These are phyloP conservation scores for Backusella australiensis DNA, from an alignment of 192 early-diverging fungal genomes.

Conservation along the genomic window DNA sequence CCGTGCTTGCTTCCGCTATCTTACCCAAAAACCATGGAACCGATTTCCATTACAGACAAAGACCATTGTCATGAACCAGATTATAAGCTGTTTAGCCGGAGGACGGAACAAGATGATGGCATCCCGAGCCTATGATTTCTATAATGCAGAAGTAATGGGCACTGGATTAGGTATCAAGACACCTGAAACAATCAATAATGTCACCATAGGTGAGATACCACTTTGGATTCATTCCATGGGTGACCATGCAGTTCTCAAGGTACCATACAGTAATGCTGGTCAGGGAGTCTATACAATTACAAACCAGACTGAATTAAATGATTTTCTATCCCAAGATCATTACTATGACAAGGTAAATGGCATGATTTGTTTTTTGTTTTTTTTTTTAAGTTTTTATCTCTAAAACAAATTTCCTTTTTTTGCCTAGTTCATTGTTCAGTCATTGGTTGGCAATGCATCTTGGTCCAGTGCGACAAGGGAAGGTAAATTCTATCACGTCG, in stretches of 20 bases:
- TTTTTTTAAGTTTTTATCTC: background rate
- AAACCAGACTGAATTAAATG: conserved; percentile 64
- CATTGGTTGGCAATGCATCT: conserved; percentile 82
- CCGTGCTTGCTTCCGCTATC: conserved; percentile 85
- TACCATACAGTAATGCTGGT: conserved; percentile 85
- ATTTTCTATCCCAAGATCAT: conserved; percentile 74
- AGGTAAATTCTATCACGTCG: conserved; percentile 87
- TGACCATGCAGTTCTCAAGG: conserved; percentile 80
- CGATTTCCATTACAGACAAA: conserved; percentile 75
- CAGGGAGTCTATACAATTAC: conserved; percentile 93
- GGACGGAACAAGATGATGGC: conserved; percentile 93
- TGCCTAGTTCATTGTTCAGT: conserved; percentile 80
- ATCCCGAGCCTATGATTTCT: conserved; percentile 81
- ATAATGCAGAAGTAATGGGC: conserved; percentile 74
- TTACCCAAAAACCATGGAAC: conserved; percentile 89
- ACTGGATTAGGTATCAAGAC: conserved; percentile 67
- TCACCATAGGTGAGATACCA: conserved; percentile 77
- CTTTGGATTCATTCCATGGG: conserved; percentile 83
- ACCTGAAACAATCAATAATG: conserved; percentile 87
- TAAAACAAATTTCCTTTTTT: background rate
- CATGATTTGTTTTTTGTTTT: background rate
- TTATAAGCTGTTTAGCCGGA: conserved; percentile 82
- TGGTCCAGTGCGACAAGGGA: conserved; percentile 72
- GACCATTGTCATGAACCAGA: conserved; percentile 79
- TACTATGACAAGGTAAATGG: conserved; percentile 71